Conservation (phyloP, 78 protist species). For the Kipferlia bialata region DNA sequence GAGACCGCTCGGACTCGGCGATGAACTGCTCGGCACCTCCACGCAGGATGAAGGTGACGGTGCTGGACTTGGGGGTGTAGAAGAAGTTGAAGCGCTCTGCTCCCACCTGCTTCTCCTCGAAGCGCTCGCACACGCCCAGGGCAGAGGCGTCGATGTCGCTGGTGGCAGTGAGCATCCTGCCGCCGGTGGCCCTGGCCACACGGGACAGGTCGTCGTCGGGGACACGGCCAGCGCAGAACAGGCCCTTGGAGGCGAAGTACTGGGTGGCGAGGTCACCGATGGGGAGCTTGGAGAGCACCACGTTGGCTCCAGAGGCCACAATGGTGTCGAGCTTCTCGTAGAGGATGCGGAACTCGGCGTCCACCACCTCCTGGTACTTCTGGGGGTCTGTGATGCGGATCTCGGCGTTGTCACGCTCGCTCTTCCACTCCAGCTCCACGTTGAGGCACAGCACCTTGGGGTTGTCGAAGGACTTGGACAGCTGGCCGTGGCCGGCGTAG, state of each 20-base stretch:
- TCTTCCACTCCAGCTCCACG: slow-evolving; percentile 95
- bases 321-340: slow-evolving; percentile 74
- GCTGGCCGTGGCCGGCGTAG: slow-evolving; percentile 99
- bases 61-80: slow-evolving; percentile 52
- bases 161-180: slow-evolving; percentile 68
- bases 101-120: slow-evolving; percentile 95
- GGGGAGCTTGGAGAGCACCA: slow-evolving; percentile 85
- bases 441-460: slow-evolving; percentile 85
- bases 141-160: slow-evolving; percentile 40
- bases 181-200: slow-evolving; percentile 69
- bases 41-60: slow-evolving; percentile 84
- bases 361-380: slow-evolving; percentile 2
- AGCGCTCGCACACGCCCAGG: slow-evolving; percentile 83
- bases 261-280: slow-evolving; percentile 99
- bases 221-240: slow-evolving; percentile 99
- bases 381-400: slow-evolving; percentile 66
- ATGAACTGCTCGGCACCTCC: slow-evolving; percentile 88
- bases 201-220: slow-evolving; percentile 77
- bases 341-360: slow-evolving; percentile 18
- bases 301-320: slow-evolving; percentile 85
- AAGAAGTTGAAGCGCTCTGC: slow-evolving; percentile 82
- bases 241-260: slow-evolving; percentile 92
- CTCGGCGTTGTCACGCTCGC: slow-evolving; percentile 94
- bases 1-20: slow-evolving; percentile 90
- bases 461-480: slow-evolving; percentile 76